Conservation (phyloP, 2,329 filamentous ascomycete species). For the Macrophomina tecta region DNA sequence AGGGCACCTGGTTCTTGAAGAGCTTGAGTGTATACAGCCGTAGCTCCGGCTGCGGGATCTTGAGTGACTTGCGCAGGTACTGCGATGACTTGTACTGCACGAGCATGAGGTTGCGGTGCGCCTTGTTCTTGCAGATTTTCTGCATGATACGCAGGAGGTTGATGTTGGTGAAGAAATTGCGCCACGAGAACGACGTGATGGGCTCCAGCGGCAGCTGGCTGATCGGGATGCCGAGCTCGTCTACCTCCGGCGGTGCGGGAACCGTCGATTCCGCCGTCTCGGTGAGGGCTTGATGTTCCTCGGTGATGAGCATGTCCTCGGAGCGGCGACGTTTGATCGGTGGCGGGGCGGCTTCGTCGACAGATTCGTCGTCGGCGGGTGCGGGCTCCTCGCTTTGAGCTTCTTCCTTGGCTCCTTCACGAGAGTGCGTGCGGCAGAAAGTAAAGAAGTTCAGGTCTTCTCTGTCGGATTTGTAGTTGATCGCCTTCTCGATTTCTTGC, state of each 20-base stretch:
- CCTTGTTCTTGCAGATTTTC: conserved; percentile 95
- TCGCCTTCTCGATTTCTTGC: conserved; percentile 88
- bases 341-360: conserved; percentile 77
- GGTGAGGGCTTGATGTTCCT: conserved; percentile 32
- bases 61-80: conserved; percentile 88
- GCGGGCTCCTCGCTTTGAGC: conserved; percentile 43
- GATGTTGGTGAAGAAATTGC: conserved; percentile 94
- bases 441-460: conserved; percentile 91
- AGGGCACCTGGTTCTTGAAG: conserved; percentile 98
- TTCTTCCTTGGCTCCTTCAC: conserved; percentile 54
- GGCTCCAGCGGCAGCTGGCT: conserved; percentile 73
- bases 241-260: conserved; percentile 65
- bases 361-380: conserved; percentile 34
- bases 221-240: conserved; percentile 85
- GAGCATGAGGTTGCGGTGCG: conserved; percentile 89
- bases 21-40: conserved; percentile 95
- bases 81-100: conserved; percentile 95
- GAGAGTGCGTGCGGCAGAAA: conserved; percentile 78
- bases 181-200: conserved; percentile 85
- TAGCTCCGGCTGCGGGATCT: conserved; percentile 85
- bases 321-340: conserved; percentile 70
- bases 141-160: conserved; percentile 96
- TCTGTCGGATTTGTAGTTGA: conserved; percentile 84
- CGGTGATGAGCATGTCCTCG: conserved; percentile 40
- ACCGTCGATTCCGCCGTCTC: conserved; percentile 35